Evolutionary conservation across 2,329 filamentous ascomycete genomes (phyloP).

Genomic region (Paecilomyces fulvus): DNA sequence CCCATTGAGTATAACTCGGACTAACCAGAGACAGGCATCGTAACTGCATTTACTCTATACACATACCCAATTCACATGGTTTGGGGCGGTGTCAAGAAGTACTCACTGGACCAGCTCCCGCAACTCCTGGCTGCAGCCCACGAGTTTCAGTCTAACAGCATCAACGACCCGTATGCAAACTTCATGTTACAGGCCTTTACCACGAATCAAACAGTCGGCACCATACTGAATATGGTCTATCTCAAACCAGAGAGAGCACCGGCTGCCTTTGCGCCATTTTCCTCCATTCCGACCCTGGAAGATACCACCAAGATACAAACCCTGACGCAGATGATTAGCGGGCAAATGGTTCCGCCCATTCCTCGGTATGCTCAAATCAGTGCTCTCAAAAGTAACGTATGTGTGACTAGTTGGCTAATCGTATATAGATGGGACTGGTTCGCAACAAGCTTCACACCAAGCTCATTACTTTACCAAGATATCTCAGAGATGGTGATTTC

Average conservation of each 20-base stretch:
- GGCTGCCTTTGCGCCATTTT: constrained; percentile 19
- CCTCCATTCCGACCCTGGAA: constrained; percentile 14
- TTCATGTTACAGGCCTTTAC: constrained; percentile 20
- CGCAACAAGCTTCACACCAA: constrained; percentile 19
- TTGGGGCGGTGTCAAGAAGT: constrained; percentile 18
- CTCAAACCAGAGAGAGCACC: constrained; percentile 17
- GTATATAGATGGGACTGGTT: constrained; percentile 15
- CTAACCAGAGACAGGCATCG: constrained; percentile 11
- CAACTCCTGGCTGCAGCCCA: constrained; percentile 16
- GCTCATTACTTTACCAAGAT: constrained; percentile 13
- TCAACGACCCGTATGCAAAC: constrained; percentile 24
- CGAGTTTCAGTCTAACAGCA: constrained; percentile 15
- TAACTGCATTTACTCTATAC: constrained; percentile 17
- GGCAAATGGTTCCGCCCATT: constrained; percentile 4
- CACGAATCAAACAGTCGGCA: constrained; percentile 15
- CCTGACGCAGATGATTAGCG: constrained; percentile 7
- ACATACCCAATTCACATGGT: constrained; percentile 17
- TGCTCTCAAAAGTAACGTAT: too few relatives aligned
- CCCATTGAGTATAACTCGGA: neutral
- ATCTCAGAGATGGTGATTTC: constrained; percentile 15
- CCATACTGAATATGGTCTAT: constrained; percentile 20
- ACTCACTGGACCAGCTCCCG: constrained; percentile 17
- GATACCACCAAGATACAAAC: constrained; percentile 14
- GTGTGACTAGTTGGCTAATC: too few relatives aligned
- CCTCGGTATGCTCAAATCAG: neutral